These are phyloP conservation scores for Gnetum montanum DNA, from an alignment of 75 land plant genomes.

Conservation along the genomic window DNA sequence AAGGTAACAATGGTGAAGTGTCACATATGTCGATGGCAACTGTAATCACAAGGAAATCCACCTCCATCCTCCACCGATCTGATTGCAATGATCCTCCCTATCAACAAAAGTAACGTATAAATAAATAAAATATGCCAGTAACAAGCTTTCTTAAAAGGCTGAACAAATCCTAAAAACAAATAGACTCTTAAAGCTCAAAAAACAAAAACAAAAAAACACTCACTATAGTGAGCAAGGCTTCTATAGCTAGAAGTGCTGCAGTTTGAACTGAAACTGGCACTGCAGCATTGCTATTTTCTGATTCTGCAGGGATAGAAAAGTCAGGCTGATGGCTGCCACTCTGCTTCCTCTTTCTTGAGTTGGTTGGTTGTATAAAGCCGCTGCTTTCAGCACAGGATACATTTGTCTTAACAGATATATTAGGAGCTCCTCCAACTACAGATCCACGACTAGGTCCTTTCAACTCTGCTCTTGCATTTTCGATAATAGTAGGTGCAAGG, in stretches of 20 bases:
- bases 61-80: conserved; percentile 58
- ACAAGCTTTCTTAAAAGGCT: too few species aligned
- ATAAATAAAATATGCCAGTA: background rate
- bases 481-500: conserved; percentile 48
- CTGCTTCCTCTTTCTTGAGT: conserved; percentile 55
- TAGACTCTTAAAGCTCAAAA: too few species aligned
- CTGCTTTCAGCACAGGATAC: too few species aligned
- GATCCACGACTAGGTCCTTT: conserved; percentile 18
- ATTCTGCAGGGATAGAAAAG: conserved; percentile 9
- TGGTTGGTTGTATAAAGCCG: conserved; percentile 11
- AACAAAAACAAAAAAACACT: conserved; percentile 12
- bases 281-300: conserved; percentile 11
- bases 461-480: conserved; percentile 62
- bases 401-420: conserved; percentile 9
- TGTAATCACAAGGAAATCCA: conserved; percentile 53
- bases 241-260: conserved; percentile 69
- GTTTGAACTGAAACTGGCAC: conserved; percentile 43
- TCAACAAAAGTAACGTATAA: conserved; percentile 4
- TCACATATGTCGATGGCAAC: conserved; percentile 58
- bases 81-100: conserved; percentile 77
- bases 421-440: conserved; percentile 1
- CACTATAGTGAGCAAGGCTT: conserved; percentile 72
- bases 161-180: too few species aligned
- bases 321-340: conserved; percentile 18
- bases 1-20: conserved; percentile 37